Evolutionary conservation across 257 asterid genomes (phyloP).

Genomic region (Solanum pennellii): DNA sequence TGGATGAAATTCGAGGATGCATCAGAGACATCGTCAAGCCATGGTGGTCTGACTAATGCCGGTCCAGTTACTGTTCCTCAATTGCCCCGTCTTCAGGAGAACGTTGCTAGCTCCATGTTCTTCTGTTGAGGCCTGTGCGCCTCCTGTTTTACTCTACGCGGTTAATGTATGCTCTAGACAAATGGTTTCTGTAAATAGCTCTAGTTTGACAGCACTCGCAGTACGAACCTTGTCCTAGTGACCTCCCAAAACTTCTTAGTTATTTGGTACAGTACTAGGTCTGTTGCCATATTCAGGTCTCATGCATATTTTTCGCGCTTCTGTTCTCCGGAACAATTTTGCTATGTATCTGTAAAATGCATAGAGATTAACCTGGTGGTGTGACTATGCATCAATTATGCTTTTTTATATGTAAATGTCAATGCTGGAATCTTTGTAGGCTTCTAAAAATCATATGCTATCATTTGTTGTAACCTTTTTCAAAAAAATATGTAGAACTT

Average conservation of each 20-base stretch:
- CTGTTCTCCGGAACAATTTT: background rate
- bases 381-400: background rate
- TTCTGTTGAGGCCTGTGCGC: slow-evolving; percentile 32
- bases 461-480: background rate
- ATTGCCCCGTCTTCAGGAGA: slow-evolving; percentile 63
- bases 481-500: background rate
- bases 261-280: background rate
- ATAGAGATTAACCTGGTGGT: background rate
- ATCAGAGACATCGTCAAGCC: slow-evolving; percentile 83
- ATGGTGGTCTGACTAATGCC: slow-evolving; percentile 46
- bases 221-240: background rate
- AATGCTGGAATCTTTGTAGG: background rate
- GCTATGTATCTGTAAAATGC: background rate
- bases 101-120: slow-evolving; percentile 71
- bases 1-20: slow-evolving; percentile 90
- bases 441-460: background rate
- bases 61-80: slow-evolving; percentile 56
- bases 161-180: background rate
- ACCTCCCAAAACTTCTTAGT: background rate
- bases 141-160: background rate
- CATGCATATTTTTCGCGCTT: background rate
- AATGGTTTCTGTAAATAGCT: background rate
- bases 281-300: background rate
- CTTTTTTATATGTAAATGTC: background rate
- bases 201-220: background rate